phyloP scores from a whole-genome alignment of 2,329 filamentous ascomycete genomes.

The Xylariaceae sp. region DNA sequence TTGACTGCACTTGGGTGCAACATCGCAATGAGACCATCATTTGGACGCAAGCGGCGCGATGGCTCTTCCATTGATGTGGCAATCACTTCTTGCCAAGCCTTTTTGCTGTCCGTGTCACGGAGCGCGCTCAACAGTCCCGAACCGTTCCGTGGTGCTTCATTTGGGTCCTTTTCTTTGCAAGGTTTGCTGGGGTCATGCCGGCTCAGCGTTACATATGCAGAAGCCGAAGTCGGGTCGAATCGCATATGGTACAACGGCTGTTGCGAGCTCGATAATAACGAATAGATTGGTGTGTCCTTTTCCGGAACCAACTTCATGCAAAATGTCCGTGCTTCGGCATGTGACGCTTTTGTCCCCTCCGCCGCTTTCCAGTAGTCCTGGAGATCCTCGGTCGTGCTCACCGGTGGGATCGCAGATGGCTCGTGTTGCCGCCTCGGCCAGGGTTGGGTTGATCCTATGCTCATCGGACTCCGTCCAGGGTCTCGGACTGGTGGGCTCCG shows the following conservation, averaged over 20 bases:
- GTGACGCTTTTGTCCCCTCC: conserved; percentile 63
- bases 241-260: conserved; percentile 61
- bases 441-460: conserved; percentile 28
- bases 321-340: conserved; percentile 53
- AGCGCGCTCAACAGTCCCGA: conserved; percentile 31
- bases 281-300: conserved; percentile 60
- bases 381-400: conserved; percentile 56
- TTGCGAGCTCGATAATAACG: conserved; percentile 55
- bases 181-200: conserved; percentile 56
- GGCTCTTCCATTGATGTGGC: conserved; percentile 54
- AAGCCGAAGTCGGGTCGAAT: conserved; percentile 58
- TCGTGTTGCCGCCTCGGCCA: conserved; percentile 35
- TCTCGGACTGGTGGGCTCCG: conserved; percentile 29
- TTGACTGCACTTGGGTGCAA: conserved; percentile 63
- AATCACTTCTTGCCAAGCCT: conserved; percentile 54
- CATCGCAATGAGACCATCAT: conserved; percentile 61
- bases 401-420: conserved; percentile 42
- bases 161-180: conserved; percentile 42
- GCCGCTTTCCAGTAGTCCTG: conserved; percentile 62
- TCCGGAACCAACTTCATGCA: conserved; percentile 53
- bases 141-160: conserved; percentile 24
- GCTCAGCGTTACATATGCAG: conserved; percentile 54
- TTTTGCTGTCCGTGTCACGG: conserved; percentile 34
- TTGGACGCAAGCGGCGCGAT: conserved; percentile 47
- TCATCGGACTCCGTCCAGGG: conserved; percentile 32